Evolutionary conservation across 2,329 filamentous ascomycete species (phyloP).

Genomic region (Aspergillus chevalieri): DNA sequence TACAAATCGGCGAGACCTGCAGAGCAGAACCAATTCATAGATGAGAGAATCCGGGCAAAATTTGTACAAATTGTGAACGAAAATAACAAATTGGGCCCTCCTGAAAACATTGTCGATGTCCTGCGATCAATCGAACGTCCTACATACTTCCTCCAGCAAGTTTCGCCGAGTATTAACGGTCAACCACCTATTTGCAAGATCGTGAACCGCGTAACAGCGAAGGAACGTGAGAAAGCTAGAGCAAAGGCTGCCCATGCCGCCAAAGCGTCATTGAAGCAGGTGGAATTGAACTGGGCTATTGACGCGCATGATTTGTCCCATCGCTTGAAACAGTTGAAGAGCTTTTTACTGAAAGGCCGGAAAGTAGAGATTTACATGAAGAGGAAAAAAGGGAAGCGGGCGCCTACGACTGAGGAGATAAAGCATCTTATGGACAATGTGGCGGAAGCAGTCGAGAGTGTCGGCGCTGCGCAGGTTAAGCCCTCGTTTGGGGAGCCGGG

Average conservation of each 20-base stretch:
- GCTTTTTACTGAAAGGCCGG: constrained; percentile 67
- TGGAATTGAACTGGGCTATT: constrained; percentile 92
- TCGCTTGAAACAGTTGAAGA: constrained; percentile 59
- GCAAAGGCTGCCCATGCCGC: constrained; percentile 33
- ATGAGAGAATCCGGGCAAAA: constrained; percentile 29
- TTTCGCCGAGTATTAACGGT: constrained; percentile 30
- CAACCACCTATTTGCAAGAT: constrained; percentile 64
- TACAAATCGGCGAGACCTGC: constrained; percentile 3
- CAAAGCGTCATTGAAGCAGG: constrained; percentile 55
- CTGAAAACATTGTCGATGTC: constrained; percentile 21
- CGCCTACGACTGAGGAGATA: constrained; percentile 57
- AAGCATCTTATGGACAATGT: constrained; percentile 52
- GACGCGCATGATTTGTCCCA: constrained; percentile 67
- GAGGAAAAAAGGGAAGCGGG: constrained; percentile 58
- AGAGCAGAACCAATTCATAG: constrained; percentile 15
- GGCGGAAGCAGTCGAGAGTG: constrained; percentile 38
- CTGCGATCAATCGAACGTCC: constrained; percentile 45
- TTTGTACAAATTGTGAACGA: constrained; percentile 31
- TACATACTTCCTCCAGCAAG: constrained; percentile 48
- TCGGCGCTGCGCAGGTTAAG: constrained; percentile 36
- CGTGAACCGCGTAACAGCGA: constrained; percentile 52
- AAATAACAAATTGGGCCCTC: constrained; percentile 24
- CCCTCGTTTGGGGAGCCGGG: constrained; percentile 39
- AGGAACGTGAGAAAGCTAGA: constrained; percentile 38
- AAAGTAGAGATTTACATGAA: constrained; percentile 68